Evolutionary conservation across 2,329 filamentous ascomycete species (phyloP).

Genomic region (Aspergillus arachidicola): DNA sequence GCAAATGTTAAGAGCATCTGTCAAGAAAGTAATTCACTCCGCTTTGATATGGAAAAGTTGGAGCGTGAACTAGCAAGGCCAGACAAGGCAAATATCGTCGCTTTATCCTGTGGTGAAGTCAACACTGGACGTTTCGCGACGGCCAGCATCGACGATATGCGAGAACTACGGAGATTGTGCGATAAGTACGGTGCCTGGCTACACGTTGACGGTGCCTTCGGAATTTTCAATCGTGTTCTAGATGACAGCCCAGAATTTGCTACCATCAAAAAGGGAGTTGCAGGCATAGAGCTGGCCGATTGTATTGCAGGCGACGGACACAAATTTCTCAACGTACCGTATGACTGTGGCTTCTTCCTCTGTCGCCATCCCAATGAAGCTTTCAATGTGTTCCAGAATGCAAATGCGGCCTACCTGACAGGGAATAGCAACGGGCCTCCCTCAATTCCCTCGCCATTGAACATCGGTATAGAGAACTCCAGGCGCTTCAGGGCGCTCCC

Average conservation of each 20-base stretch:
- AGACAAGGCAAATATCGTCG: constrained; percentile 71
- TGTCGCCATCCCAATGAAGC: constrained; percentile 64
- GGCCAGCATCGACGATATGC: constrained; percentile 58
- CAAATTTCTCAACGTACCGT: constrained; percentile 92
- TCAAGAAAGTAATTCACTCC: constrained; percentile 59
- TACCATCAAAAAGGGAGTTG: constrained; percentile 52
- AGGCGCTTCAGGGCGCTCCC: constrained; percentile 89
- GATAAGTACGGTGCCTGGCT: constrained; percentile 79
- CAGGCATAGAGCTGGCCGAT: constrained; percentile 78
- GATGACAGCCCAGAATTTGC: constrained; percentile 59
- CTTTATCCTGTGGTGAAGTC: constrained; percentile 83
- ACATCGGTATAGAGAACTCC: constrained; percentile 88
- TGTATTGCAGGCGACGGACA: constrained; percentile 86
- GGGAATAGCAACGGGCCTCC: constrained; percentile 37
- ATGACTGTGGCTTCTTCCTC: constrained; percentile 90
- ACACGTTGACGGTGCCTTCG: constrained; percentile 90
- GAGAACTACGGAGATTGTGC: constrained; percentile 67
- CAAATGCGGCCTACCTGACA: constrained; percentile 79
- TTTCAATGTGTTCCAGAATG: constrained; percentile 73
- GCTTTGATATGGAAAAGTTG: constrained; percentile 68
- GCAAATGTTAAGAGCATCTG: constrained; percentile 65
- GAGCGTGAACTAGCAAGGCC: constrained; percentile 59
- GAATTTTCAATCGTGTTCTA: constrained; percentile 74
- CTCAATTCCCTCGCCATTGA: constrained; percentile 75
- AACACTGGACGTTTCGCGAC: constrained; percentile 84